These are phyloP conservation scores for Citrus unshiu DNA, from an alignment of 345 rosid species.

Conservation along the genomic window DNA sequence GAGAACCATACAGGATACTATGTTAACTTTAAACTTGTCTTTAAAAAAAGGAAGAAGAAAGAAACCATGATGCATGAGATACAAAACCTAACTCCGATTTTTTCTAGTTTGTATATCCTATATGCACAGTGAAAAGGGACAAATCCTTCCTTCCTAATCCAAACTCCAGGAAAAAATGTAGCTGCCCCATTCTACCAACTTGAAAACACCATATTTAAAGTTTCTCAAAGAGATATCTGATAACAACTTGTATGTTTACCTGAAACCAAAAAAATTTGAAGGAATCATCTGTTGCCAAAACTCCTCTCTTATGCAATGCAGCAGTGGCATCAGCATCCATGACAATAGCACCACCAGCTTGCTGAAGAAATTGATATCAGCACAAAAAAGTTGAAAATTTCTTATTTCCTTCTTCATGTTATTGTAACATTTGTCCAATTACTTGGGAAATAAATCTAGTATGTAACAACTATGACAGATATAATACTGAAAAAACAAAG, in stretches of 20 bases:
- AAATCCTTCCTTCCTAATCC: not conserved
- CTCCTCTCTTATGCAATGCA: constrained; percentile 66
- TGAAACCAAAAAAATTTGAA: constrained; percentile 71
- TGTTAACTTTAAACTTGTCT: not conserved
- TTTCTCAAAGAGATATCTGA: not conserved
- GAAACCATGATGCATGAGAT: not conserved
- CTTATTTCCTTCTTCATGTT: not conserved
- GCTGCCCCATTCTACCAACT: no score
- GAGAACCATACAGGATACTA: not conserved
- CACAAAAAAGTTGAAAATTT: constrained; percentile 1
- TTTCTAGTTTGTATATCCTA: not conserved
- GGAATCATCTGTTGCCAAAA: constrained; percentile 71
- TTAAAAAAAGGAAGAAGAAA: not conserved
- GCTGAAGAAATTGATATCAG: constrained; percentile 41
- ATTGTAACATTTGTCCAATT: not conserved
- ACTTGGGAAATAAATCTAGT: not conserved
- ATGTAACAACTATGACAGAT: not conserved
- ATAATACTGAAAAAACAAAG: not conserved
- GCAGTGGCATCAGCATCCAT: constrained; percentile 97
- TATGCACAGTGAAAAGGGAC: not conserved
- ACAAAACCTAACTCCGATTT: not conserved
- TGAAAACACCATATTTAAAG: not conserved
- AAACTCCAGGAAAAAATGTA: not conserved
- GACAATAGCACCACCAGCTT: constrained; percentile 79
- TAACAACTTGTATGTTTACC: constrained; percentile 28